Conservation (phyloP, 2,329 filamentous ascomycete species). For the Cryphonectria carpinicola region DNA sequence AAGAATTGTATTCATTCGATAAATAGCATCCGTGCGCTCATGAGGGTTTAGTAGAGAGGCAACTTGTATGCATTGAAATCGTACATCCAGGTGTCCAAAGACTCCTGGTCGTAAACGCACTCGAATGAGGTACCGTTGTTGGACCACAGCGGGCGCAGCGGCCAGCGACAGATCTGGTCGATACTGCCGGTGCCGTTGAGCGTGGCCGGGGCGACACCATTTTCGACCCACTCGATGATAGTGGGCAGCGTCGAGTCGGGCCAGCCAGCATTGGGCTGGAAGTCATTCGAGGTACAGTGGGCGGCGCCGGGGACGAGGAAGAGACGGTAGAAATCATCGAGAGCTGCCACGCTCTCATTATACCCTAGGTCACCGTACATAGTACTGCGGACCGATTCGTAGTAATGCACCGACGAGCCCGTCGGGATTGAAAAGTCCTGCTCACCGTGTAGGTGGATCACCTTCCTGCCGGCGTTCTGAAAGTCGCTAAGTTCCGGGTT, state of each 20-base stretch:
- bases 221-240: slow-evolving; percentile 39
- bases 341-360: slow-evolving; percentile 29
- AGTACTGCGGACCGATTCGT: background rate
- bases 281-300: slow-evolving; percentile 41
- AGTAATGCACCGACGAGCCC: slow-evolving; percentile 15
- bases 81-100: slow-evolving; percentile 1
- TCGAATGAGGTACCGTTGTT: slow-evolving; percentile 6
- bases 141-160: background rate
- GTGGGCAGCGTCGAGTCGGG: slow-evolving; percentile 24
- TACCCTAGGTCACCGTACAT: slow-evolving; percentile 36
- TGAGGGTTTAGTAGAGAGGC: background rate
- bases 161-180: slow-evolving; percentile 1
- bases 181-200: slow-evolving; percentile 34
- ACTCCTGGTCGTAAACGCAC: background rate
- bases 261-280: background rate
- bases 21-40: too few relatives aligned
- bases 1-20: too few relatives aligned
- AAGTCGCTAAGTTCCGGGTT: slow-evolving; percentile 38
- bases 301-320: slow-evolving; percentile 51
- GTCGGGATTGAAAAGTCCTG: slow-evolving; percentile 37
- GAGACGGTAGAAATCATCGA: slow-evolving; percentile 51
- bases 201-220: slow-evolving; percentile 31
- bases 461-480: slow-evolving; percentile 34
- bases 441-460: slow-evolving; percentile 39
- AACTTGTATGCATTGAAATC: background rate